Evolutionary conservation across 345 rosid species (phyloP).

Genomic region (Noccaea bulbosa): DNA sequence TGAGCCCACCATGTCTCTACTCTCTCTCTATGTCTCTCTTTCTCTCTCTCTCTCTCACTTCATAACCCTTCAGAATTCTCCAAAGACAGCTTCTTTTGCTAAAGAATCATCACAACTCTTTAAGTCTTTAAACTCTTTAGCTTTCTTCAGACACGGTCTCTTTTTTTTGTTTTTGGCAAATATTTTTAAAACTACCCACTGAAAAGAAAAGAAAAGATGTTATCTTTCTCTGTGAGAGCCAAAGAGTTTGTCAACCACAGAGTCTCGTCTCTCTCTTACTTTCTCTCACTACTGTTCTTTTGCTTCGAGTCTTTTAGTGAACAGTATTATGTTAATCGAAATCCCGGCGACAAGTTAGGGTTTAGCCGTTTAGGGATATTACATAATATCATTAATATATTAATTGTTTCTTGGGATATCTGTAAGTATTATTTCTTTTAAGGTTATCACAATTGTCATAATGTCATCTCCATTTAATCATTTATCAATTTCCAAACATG

Average conservation of each 20-base stretch:
- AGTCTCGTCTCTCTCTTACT: constrained; percentile 39
- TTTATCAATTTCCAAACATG: constrained; percentile 18
- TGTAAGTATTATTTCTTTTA: constrained; percentile 36
- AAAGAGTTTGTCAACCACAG: constrained; percentile 47
- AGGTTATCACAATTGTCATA: constrained; percentile 36
- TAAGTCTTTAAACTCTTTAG: constrained; percentile 29
- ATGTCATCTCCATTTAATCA: constrained; percentile 31
- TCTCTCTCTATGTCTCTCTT: background rate
- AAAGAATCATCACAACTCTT: constrained; percentile 31
- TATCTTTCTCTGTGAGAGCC: constrained; percentile 40
- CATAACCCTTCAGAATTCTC: constrained; percentile 22
- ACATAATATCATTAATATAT: constrained; percentile 7
- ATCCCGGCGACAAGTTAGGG: constrained; percentile 52
- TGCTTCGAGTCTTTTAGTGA: constrained; percentile 34
- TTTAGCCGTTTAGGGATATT: constrained; percentile 37
- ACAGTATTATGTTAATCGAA: constrained; percentile 40
- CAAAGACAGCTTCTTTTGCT: constrained; percentile 33
- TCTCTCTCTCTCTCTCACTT: constrained; percentile 24
- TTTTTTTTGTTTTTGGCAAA: constrained; percentile 17
- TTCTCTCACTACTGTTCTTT: constrained; percentile 40
- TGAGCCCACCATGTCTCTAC: constrained; percentile 95
- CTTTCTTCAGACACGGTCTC: constrained; percentile 39
- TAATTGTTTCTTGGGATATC: constrained; percentile 10
- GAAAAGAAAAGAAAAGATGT: constrained; percentile 37
- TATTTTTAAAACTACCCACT: constrained; percentile 26